phyloP scores from a whole-genome alignment of 139 green algal species.

The Chlorella sp. region DNA sequence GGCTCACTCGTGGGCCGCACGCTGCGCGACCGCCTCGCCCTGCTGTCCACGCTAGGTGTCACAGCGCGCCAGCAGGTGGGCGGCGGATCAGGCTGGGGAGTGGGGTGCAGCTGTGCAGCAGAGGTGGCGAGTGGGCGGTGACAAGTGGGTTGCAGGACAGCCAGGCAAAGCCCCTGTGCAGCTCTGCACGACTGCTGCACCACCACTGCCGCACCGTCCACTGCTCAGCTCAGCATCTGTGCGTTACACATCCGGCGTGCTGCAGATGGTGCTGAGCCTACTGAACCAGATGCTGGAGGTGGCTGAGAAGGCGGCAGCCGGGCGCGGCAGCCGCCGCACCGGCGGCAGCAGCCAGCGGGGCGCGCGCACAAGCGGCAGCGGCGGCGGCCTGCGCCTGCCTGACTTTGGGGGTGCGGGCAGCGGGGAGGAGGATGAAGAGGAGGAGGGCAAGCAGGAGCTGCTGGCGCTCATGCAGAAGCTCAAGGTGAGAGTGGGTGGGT shows the following conservation, averaged over 20 bases:
- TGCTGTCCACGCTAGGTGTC: slow-evolving; percentile 28
- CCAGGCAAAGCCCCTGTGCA: no score
- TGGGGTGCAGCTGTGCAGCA: neutral
- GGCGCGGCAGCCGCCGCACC: neutral
- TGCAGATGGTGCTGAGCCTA: slow-evolving; percentile 15
- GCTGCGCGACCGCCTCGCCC: slow-evolving; percentile 30
- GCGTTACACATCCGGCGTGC: neutral
- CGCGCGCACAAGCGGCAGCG: neutral
- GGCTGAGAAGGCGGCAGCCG: slow-evolving; percentile 11
- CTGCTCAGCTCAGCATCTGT: no score
- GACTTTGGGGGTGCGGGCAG: neutral
- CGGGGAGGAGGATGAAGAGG: slow-evolving; percentile 28
- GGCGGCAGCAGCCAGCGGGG: neutral
- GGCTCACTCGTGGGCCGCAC: slow-evolving; percentile 24
- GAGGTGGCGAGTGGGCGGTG: neutral
- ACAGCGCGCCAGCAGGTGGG: slow-evolving; percentile 14
- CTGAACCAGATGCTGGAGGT: slow-evolving; percentile 20
- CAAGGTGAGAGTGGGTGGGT: no score
- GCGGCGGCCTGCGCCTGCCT: slow-evolving; percentile 6
- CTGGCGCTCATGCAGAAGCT: slow-evolving; percentile 38
- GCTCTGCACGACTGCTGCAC: no score
- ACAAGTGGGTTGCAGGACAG: no score
- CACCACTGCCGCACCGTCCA: no score
- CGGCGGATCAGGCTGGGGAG: neutral
- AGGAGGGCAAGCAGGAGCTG: slow-evolving; percentile 33